These are phyloP conservation scores for Bondarzewia mesenterica DNA, from an alignment of 1,284 basidiomycete species.

Conservation along the genomic window DNA sequence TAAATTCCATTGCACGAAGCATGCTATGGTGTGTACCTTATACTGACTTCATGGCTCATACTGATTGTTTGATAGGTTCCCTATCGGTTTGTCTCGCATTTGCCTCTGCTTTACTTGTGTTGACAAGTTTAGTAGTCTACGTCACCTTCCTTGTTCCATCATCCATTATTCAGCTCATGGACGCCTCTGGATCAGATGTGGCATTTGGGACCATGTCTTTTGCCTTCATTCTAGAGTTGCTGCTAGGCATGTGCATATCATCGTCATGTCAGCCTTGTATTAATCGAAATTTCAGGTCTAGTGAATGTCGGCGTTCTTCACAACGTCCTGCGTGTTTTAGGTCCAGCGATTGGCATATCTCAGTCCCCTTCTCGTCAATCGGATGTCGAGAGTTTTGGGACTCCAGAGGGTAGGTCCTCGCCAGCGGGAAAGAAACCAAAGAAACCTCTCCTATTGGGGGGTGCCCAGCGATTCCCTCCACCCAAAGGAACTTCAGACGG, in stretches of 20 bases:
- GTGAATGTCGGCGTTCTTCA: constrained; percentile 57
- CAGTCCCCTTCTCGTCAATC: constrained; percentile 4
- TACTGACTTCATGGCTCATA: constrained; percentile 4
- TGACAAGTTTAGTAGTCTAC: constrained; percentile 36
- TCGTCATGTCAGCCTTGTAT: constrained; percentile 14
- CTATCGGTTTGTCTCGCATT: constrained; percentile 38
- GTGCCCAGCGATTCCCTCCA: not conserved
- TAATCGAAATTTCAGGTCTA: constrained; percentile 32
- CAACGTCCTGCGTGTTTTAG: constrained; percentile 59
- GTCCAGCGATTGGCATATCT: constrained; percentile 34
- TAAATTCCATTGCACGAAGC: constrained; percentile 47
- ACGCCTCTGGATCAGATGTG: constrained; percentile 37
- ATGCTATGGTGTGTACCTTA: constrained; percentile 54
- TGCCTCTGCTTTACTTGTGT: constrained; percentile 4
- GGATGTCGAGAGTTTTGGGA: constrained; percentile 25
- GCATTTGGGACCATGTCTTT: constrained; percentile 39
- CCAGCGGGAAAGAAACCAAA: constrained; percentile 9
- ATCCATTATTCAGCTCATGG: constrained; percentile 42
- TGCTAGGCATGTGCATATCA: constrained; percentile 46
- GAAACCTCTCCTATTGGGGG: not conserved
- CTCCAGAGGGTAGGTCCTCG: constrained; percentile 19
- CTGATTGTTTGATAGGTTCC: constrained; percentile 37
- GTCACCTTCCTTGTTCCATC: constrained; percentile 53
- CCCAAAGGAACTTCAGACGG: not conserved
- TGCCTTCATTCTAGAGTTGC: constrained; percentile 41